A percentile compares a stretch with the other conserved stretches of the same genome.
Evolutionary conservation across 2,329 filamentous ascomycete species (phyloP).

Genomic region (Colletotrichum sp.): DNA sequence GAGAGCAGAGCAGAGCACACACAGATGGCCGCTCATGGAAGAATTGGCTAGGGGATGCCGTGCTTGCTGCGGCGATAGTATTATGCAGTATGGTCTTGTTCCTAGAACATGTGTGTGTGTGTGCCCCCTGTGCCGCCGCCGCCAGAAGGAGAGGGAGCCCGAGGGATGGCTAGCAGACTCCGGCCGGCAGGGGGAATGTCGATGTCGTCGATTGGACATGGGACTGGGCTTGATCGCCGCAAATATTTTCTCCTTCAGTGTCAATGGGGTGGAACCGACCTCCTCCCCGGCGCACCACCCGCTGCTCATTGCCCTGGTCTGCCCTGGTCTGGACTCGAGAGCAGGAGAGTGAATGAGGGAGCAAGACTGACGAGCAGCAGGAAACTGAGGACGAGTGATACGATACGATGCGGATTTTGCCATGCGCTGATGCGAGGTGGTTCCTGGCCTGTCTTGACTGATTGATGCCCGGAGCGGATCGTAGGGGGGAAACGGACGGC

Average conservation of each 20-base stretch:
- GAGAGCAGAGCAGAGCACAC: neutral
- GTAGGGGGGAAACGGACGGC: neutral
- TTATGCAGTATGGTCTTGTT: neutral
- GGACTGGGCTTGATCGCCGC: neutral
- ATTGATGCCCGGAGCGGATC: neutral
- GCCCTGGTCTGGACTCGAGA: neutral
- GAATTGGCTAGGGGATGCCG: neutral
- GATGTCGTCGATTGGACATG: conserved; percentile 14
- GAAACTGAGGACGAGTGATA: neutral
- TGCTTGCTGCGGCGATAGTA: neutral
- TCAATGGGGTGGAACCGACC: neutral
- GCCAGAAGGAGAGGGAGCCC: neutral
- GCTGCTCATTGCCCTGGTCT: neutral
- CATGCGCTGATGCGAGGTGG: conserved; percentile 7
- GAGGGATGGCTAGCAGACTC: neutral
- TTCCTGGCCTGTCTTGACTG: conserved; percentile 1
- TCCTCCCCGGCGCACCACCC: neutral
- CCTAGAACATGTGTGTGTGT: neutral
- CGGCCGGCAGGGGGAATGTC: conserved; percentile 13
- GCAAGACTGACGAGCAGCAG: neutral
- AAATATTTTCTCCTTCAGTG: conserved; percentile 5
- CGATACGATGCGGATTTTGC: neutral
- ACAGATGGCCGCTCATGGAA: neutral
- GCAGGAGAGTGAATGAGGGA: neutral
- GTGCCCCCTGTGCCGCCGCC: neutral